Conservation (phyloP, 106 monocot genomes). For the Acorus calamus region DNA sequence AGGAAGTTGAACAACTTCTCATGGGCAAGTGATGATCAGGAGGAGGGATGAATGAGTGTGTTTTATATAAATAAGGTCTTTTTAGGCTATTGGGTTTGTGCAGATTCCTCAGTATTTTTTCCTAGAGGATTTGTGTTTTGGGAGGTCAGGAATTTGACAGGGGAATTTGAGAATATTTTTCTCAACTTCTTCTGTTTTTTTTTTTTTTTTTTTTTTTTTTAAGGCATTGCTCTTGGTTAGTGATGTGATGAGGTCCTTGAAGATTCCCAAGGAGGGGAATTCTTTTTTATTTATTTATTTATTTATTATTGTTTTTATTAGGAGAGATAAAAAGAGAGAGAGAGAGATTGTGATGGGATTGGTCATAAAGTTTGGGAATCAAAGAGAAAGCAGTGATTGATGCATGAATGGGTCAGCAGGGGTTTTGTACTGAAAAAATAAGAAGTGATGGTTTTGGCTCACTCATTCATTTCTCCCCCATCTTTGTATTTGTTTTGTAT, state of each 20-base stretch:
- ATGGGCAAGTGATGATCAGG: conserved; percentile 15
- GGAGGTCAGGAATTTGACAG: conserved; percentile 2
- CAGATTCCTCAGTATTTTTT: conserved; percentile 24
- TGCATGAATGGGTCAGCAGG: conserved; percentile 7
- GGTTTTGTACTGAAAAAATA: not conserved
- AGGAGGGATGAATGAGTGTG: not conserved
- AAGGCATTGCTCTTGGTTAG: conserved; percentile 3
- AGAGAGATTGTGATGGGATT: not conserved
- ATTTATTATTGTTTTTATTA: not conserved
- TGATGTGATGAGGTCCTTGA: conserved; percentile 12
- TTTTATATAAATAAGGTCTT: conserved; percentile 2
- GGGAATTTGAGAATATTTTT: not conserved
- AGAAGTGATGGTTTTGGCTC: too few relatives aligned
- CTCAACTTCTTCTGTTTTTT: conserved; percentile 7
- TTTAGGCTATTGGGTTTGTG: conserved; percentile 8
- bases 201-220: conserved; percentile 8
- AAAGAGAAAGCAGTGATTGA: conserved; percentile 17
- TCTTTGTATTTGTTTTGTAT: too few relatives aligned
- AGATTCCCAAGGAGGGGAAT: conserved; percentile 19
- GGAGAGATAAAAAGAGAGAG: not conserved
- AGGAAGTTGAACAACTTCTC: conserved; percentile 35
- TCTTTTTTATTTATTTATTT: not conserved
- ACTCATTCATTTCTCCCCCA: too few relatives aligned
- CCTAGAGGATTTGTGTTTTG: conserved; percentile 12
- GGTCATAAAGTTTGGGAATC: not conserved